Base-by-base conservation (phyloP, 805 yeast genomes). In the Kluyveromyces starmeri region DNA sequence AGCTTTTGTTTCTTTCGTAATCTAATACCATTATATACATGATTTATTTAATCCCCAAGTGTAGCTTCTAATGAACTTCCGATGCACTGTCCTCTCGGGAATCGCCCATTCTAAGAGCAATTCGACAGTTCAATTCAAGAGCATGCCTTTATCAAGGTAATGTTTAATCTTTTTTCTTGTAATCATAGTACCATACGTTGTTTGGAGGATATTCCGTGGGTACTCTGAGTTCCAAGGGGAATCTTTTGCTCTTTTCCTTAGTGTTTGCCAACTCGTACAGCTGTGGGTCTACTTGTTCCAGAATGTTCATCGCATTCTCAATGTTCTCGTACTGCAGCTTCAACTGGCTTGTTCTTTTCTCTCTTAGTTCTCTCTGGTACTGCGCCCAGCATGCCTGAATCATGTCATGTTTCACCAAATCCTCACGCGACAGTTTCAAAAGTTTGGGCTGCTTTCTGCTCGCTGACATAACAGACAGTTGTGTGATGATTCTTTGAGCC, bases 131-230 rank as follows among this genome's bases (percentile, higher is more conserved):
- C n/a, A n/a, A n/a, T n/a, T n/a, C n/a, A n/a, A n/a, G n/a, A n/a
- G n/a, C n/a, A n/a, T n/a, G n/a, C n/a, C n/a, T n/a, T n/a, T n/a
- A n/a, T n/a, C n/a, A n/a, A n/a, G n/a, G n/a, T n/a, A n/a, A n/a
- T n/a, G n/a, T n/a, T 23, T 27, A 33, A 28, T 34, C 33, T 26
- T 39, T 35, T 19, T 34, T 26, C 33, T 39, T 39, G 30, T 36
- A 36, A 21, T 75, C 72, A 48, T 72, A 71, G 37, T 76, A 75
- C 96, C 96, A 88, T 13, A 82, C 67, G 40, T 71, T 69, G 49
- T 73, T 75, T 13, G 96, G 82, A 10, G 98, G 98, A 41, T 67
- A 83, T 37, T 86, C 89, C 1, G 94, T 81, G 14, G 98, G 98
- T 7, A 83, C 75, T 51, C 92, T 75, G 56, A 84, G 55, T 51